Percentiles rank a stretch among this genome's conserved stretches.
These are phyloP conservation scores for Arthrobotrys sphaeroides DNA, from an alignment of 2,329 filamentous ascomycete genomes.

Conservation along the genomic window DNA sequence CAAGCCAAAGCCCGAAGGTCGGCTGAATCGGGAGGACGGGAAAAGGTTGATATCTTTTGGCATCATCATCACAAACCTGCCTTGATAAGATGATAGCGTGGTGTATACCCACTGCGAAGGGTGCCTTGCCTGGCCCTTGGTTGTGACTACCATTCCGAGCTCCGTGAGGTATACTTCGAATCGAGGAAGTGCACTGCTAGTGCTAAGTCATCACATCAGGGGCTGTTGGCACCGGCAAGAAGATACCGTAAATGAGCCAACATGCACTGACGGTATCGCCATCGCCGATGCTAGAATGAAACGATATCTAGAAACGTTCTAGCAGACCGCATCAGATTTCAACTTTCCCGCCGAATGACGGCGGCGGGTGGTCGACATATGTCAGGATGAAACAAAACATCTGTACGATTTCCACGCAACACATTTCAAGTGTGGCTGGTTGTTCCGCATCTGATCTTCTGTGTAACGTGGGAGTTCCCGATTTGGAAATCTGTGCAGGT, in stretches of 20 bases:
- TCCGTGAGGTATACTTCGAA: neutral
- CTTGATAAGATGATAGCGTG: neutral
- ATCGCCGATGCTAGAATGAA: neutral
- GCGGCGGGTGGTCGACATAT: neutral
- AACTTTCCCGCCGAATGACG: neutral
- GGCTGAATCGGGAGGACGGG: slow-evolving; percentile 17
- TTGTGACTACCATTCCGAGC: neutral
- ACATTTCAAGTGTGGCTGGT: neutral
- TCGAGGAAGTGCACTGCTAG: neutral
- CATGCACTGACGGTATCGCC: neutral
- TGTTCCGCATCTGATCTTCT: neutral
- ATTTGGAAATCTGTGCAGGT: neutral
- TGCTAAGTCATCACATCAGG: neutral
- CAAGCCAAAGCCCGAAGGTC: slow-evolving; percentile 12
- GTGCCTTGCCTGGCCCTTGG: neutral
- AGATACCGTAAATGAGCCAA: neutral
- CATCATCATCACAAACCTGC: slow-evolving; percentile 15
- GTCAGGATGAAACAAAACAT: neutral
- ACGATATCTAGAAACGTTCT: too few relatives aligned
- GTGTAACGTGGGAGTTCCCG: neutral
- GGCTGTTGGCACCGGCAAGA: neutral
- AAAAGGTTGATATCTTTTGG: slow-evolving; percentile 13
- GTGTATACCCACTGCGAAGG: neutral
- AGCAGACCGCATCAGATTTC: neutral
- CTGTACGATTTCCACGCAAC: neutral